Percentiles rank a stretch among this genome's conserved stretches.
Conservation (phyloP, 495 filamentous ascomycete genomes). For the Xylaria grammica region DNA sequence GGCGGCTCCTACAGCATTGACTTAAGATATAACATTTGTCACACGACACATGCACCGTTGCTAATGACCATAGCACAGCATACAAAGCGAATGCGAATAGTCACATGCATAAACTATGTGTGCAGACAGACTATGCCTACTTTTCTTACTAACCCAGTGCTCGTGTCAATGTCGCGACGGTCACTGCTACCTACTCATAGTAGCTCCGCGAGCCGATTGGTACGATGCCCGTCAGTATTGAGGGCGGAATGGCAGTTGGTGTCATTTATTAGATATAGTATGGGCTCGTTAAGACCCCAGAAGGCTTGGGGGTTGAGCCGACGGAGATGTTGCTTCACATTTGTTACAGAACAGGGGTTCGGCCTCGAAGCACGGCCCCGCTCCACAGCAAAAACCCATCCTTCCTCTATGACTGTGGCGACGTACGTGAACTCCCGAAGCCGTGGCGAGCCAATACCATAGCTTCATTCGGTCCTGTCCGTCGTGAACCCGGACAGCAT, state of each 20-base stretch:
- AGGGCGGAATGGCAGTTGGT: constrained; percentile 10
- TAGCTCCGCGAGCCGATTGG: too few relatives aligned
- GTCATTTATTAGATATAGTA: constrained; percentile 18
- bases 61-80: too few relatives aligned
- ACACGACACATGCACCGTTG: too few relatives aligned
- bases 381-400: constrained; percentile 5
- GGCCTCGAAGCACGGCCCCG: constrained; percentile 21
- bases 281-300: constrained; percentile 14
- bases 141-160: too few relatives aligned
- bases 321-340: constrained; percentile 48
- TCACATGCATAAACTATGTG: background rate
- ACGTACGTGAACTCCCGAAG: constrained; percentile 19
- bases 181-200: background rate
- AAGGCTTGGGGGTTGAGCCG: constrained; percentile 13
- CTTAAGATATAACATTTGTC: background rate
- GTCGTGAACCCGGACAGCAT: background rate
- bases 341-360: constrained; percentile 56
- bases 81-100: too few relatives aligned
- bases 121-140: background rate
- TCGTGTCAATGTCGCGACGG: background rate
- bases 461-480: constrained; percentile 31
- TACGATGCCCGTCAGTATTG: too few relatives aligned
- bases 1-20: background rate
- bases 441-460: constrained; percentile 40
- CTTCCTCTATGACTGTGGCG: constrained; percentile 6